phyloP scores from a whole-genome alignment of 768 basidiomycete species.

The Suillus cothurnatus region DNA sequence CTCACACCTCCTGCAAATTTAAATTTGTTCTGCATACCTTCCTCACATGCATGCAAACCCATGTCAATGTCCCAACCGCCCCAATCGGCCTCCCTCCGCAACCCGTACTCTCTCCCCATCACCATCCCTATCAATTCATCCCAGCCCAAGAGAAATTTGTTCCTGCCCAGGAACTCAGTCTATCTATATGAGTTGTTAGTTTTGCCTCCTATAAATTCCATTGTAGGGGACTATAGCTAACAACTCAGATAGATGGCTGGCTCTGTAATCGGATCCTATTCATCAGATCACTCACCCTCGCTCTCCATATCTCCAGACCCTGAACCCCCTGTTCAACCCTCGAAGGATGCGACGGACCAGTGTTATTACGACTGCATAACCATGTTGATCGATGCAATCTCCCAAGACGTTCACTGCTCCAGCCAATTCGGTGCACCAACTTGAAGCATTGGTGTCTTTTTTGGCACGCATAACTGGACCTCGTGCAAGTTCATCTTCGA shows the following conservation, averaged over 20 bases:
- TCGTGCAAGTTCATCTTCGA: slow-evolving; percentile 65
- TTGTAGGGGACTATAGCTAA: no score
- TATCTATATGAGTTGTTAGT: no score
- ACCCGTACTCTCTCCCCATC: slow-evolving; percentile 6
- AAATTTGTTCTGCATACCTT: not conserved
- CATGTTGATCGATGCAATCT: slow-evolving; percentile 57
- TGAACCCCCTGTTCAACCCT: slow-evolving; percentile 66
- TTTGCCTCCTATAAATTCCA: no score
- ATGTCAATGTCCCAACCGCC: slow-evolving; percentile 6
- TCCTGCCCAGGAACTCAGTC: slow-evolving; percentile 52
- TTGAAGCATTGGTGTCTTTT: slow-evolving; percentile 68
- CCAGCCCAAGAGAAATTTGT: slow-evolving; percentile 43
- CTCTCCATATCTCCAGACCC: slow-evolving; percentile 59
- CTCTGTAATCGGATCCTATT: not conserved
- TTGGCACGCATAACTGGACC: slow-evolving; percentile 85
- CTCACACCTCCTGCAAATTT: slow-evolving; percentile 19
- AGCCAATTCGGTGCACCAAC: slow-evolving; percentile 9
- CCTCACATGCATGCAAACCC: slow-evolving; percentile 8
- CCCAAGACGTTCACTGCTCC: slow-evolving; percentile 46
- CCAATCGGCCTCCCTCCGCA: not conserved
- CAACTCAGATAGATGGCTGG: no score
- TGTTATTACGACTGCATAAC: slow-evolving; percentile 68
- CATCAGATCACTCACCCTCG: not conserved
- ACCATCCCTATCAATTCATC: not conserved
- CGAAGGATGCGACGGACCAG: slow-evolving; percentile 72